Evolutionary conservation across 768 basidiomycete genomes (phyloP).

Genomic region (Asterophora lycoperdoides): DNA sequence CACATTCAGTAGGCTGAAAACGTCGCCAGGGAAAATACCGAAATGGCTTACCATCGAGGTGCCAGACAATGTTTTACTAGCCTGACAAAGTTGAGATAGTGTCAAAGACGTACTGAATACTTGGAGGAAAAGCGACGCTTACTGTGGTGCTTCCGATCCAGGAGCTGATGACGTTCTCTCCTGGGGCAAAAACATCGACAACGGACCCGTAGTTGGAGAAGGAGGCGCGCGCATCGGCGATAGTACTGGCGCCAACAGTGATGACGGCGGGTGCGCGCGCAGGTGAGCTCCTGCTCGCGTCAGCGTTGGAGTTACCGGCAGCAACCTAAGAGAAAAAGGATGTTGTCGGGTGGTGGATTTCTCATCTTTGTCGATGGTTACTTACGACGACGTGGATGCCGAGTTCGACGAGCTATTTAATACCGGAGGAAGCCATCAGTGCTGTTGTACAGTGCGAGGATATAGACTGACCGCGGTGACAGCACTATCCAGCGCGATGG

Average conservation of each 20-base stretch:
- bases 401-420: slow-evolving; percentile 18
- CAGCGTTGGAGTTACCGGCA: slow-evolving; percentile 3
- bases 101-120: neutral
- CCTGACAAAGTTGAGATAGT: too few relatives aligned
- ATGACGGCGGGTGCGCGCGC: slow-evolving; percentile 1
- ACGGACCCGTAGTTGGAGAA: slow-evolving; percentile 33
- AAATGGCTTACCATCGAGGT: slow-evolving; percentile 11
- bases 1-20: too few relatives aligned
- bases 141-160: slow-evolving; percentile 18
- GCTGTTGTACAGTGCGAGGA: neutral
- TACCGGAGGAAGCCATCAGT: too few relatives aligned
- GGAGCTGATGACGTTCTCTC: slow-evolving; percentile 22
- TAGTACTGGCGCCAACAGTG: slow-evolving; percentile 14
- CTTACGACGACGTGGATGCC: slow-evolving; percentile 28
- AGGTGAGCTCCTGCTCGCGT: neutral
- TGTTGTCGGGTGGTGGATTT: too few relatives aligned
- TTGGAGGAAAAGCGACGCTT: neutral
- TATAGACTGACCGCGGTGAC: neutral
- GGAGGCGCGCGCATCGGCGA: slow-evolving; percentile 23
- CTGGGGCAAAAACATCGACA: slow-evolving; percentile 33
- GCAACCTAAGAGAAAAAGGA: neutral
- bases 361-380: neutral
- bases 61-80: slow-evolving; percentile 3
- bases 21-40: too few relatives aligned
- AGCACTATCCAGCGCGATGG: too few relatives aligned